phyloP scores from a whole-genome alignment of 805 yeast genomes.

The Wickerhamiella siamensis region DNA sequence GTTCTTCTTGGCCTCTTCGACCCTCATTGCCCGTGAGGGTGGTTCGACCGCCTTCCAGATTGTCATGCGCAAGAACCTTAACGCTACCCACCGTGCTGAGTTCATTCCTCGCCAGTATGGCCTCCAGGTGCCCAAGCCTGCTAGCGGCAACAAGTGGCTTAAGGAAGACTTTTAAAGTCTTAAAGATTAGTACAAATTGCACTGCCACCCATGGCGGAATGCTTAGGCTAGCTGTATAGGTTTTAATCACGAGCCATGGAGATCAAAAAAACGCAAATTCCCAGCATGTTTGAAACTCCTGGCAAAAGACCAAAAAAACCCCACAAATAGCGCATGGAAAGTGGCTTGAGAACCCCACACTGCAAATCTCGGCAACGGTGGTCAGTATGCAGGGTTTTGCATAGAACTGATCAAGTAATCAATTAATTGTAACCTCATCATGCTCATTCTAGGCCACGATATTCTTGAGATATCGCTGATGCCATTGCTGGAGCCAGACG shows the following conservation, averaged over 20 bases:
- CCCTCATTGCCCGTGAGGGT: slow-evolving; percentile 83
- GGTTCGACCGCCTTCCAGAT: slow-evolving; percentile 86
- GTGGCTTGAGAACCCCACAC: too few species aligned
- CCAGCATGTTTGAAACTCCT: too few species aligned
- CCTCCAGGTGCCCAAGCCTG: slow-evolving; percentile 31
- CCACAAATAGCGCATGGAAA: too few species aligned
- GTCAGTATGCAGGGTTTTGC: too few species aligned
- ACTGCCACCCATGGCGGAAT: not conserved
- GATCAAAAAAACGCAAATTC: too few species aligned
- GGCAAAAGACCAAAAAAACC: too few species aligned
- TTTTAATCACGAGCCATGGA: too few species aligned
- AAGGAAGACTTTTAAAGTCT: slow-evolving; percentile 10
- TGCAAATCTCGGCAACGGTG: too few species aligned
- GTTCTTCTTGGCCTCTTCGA: slow-evolving; percentile 69
- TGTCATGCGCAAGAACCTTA: slow-evolving; percentile 77
- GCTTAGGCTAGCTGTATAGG: not conserved
- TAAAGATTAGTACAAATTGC: too few species aligned
- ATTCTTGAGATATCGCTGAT: not conserved
- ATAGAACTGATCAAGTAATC: too few species aligned
- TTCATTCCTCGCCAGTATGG: slow-evolving; percentile 71
- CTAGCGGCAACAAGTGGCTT: slow-evolving; percentile 23
- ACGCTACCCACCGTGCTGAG: slow-evolving; percentile 69
- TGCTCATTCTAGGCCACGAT: slow-evolving; percentile 1
- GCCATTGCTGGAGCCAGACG: not conserved
- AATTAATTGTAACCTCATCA: too few species aligned